phyloP scores from a whole-genome alignment of 2,329 filamentous ascomycete genomes.

The Parastagonospora nodorum region DNA sequence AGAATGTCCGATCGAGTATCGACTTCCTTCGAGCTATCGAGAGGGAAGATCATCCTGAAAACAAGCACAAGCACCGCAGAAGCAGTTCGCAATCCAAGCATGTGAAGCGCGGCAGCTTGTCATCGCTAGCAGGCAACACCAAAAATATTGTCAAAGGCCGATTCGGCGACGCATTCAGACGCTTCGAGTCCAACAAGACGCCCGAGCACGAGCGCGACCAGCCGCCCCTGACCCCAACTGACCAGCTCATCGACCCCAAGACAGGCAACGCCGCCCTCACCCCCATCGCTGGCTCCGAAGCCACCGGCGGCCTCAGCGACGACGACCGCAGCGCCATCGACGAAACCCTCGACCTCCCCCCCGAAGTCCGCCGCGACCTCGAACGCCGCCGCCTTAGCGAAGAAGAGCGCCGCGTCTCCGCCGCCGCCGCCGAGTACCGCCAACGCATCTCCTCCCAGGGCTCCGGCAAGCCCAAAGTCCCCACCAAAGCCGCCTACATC shows the following conservation, averaged over 20 bases:
- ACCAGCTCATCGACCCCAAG: constrained; percentile 25
- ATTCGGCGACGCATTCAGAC: constrained; percentile 92
- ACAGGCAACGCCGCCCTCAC: constrained; percentile 49
- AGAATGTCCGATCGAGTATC: constrained; percentile 76
- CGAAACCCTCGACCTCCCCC: constrained; percentile 74
- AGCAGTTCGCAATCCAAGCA: constrained; percentile 65
- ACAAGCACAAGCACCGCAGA: constrained; percentile 58
- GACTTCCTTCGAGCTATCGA: constrained; percentile 83
- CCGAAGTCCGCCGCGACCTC: constrained; percentile 87
- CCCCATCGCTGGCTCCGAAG: constrained; percentile 77
- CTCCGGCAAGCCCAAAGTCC: constrained; percentile 51
- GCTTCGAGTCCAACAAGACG: constrained; percentile 69
- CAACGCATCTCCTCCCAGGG: constrained; percentile 70
- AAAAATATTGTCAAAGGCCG: constrained; percentile 85
- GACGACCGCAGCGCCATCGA: constrained; percentile 68
- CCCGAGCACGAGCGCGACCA: constrained; percentile 34
- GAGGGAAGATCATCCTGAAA: constrained; percentile 58
- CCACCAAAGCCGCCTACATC: constrained; percentile 77
- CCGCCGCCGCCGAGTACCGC: constrained; percentile 86
- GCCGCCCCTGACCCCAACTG: constrained; percentile 32
- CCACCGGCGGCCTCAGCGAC: constrained; percentile 70
- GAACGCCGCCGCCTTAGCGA: constrained; percentile 80
- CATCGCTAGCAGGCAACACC: constrained; percentile 70
- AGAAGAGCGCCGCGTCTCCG: constrained; percentile 88
- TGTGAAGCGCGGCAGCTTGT: constrained; percentile 74